Conservation (phyloP, 768 basidiomycete species). For the Leucocoprinus birnbaumii region DNA sequence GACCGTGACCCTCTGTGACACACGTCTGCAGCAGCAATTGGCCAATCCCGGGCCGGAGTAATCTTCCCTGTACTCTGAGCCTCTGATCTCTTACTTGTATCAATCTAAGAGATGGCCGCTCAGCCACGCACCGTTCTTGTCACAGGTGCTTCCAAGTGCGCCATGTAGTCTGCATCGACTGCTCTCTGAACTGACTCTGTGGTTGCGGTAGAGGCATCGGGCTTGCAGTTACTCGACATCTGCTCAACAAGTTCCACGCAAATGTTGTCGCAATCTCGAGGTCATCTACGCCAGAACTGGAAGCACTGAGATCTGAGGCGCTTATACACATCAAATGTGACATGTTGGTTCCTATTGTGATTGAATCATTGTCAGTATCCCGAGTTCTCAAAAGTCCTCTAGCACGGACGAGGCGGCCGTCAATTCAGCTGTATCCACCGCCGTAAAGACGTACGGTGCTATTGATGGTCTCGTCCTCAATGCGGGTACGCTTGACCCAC, state of each 20-base stretch:
- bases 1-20: neutral
- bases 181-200: slow-evolving; percentile 3
- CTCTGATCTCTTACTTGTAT: slow-evolving; percentile 13
- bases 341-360: slow-evolving; percentile 50
- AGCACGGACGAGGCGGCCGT: slow-evolving; percentile 61
- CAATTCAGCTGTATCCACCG: slow-evolving; percentile 51
- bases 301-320: slow-evolving; percentile 39
- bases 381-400: slow-evolving; percentile 14
- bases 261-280: slow-evolving; percentile 79
- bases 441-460: slow-evolving; percentile 49
- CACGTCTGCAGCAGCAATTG: neutral
- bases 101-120: slow-evolving; percentile 10
- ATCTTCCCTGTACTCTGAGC: neutral
- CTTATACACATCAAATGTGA: slow-evolving; percentile 68
- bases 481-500: slow-evolving; percentile 74
- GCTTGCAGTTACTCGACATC: slow-evolving; percentile 67
- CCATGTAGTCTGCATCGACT: slow-evolving; percentile 8
- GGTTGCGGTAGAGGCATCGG: slow-evolving; percentile 60
- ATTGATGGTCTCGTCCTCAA: slow-evolving; percentile 84
- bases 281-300: slow-evolving; percentile 61
- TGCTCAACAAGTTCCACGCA: slow-evolving; percentile 60
- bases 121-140: slow-evolving; percentile 64
- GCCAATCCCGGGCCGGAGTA: slow-evolving; percentile 10
- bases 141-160: slow-evolving; percentile 82
- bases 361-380: slow-evolving; percentile 4